Conservation (phyloP, 148 eudicot species). For the Hydrangea macrophylla region DNA sequence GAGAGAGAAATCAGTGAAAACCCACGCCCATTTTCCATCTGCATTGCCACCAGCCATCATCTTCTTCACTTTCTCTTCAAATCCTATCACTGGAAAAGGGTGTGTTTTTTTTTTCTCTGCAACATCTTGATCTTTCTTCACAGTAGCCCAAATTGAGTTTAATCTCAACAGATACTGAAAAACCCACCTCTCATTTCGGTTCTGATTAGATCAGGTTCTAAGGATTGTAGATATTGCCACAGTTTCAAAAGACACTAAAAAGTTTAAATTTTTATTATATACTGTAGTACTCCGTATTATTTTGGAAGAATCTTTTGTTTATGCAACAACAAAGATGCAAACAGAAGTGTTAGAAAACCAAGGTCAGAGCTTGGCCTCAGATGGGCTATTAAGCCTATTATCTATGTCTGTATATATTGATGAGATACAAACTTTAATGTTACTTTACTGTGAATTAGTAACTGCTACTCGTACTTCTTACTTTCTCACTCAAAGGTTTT, state of each 20-base stretch:
- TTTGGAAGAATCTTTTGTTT: neutral
- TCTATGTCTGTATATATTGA: too few relatives aligned
- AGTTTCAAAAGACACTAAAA: neutral
- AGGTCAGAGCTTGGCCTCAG: neutral
- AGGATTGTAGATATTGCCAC: neutral
- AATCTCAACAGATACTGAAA: neutral
- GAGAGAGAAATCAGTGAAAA: neutral
- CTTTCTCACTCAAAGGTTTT: too few relatives aligned
- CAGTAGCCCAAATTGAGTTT: neutral
- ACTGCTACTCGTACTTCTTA: too few relatives aligned
- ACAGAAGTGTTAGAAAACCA: neutral
- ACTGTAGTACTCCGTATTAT: too few relatives aligned
- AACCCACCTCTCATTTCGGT: neutral
- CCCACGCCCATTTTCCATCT: neutral
- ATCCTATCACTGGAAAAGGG: neutral
- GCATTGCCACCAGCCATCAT: neutral
- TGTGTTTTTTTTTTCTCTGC: neutral
- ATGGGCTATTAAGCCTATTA: neutral
- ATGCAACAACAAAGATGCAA: neutral
- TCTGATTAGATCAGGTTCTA: neutral
- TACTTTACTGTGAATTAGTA: too few relatives aligned
- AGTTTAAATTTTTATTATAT: too few relatives aligned
- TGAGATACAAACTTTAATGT: too few relatives aligned
- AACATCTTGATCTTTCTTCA: neutral
- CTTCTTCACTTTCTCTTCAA: neutral